Evolutionary conservation across 2,329 filamentous ascomycete genomes (phyloP), one percentile per base, ranked within the genome.

Genomic region (Xylaria hypoxylon): DNA sequence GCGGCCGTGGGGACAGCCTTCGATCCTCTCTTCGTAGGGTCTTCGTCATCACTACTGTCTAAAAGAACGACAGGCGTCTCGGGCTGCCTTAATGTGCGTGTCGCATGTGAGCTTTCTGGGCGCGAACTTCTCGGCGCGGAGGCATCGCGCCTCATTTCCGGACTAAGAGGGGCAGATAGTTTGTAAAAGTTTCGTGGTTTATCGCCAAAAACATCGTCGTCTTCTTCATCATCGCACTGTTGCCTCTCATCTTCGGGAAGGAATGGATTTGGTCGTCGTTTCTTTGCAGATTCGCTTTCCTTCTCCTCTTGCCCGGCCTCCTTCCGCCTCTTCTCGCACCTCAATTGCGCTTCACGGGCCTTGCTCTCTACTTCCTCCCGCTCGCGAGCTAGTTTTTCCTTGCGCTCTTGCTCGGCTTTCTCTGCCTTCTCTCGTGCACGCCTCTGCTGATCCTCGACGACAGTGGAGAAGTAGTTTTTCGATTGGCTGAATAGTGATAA

Each of bases 401-500:
- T 73, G 45, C 68, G 69, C 33, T 74, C 71, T 58, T 73, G 70
- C 42, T 77, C 71, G 15, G 59, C 67, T 24, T 71, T 78, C 13
- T 67, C 69, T 0, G 65, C 67, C 53, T 73, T 74, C 55, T 76
- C 74, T 38, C 69, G 67, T 5, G 71, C 71, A 40, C 70, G 68
- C 55, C 62, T 72, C 69, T 80, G 76, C 42, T 76, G 77, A 35
- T 84, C 80, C n/a, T 81, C 80, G 60, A 79, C 74, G 35, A 83
- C 73, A 40, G 80, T 78, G 5, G 81, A 79, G 57, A 83, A 85
- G 73, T 86, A 85, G 64, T 83, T 79, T 67, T 82, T 83, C 13
- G 83, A 79, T 5, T 84, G 83, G 47, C 81, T 80, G 68, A 88
- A 88, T 5, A 88, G 77, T 1, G 78, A 78, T 11, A 88, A 78